phyloP scores from a whole-genome alignment of 2,329 filamentous ascomycete genomes.

The Fusarium sp. region DNA sequence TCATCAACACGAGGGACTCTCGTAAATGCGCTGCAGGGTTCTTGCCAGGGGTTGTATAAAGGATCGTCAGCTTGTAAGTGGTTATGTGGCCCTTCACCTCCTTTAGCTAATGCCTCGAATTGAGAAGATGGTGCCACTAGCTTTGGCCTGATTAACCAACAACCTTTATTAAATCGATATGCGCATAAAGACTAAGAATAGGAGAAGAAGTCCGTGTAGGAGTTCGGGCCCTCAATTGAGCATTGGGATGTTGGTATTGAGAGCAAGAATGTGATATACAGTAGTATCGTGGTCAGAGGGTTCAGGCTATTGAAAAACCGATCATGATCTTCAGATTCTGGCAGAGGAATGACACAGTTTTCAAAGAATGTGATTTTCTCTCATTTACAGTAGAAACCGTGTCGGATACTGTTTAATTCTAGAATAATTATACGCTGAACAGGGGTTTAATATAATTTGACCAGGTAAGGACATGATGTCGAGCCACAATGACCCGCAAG shows the following conservation, averaged over 20 bases:
- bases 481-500: slow-evolving; percentile 45
- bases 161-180: slow-evolving; percentile 15
- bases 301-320: not conserved
- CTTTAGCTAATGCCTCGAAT: slow-evolving; percentile 10
- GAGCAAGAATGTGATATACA: not conserved
- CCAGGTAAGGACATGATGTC: slow-evolving; percentile 44
- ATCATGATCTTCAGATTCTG: not conserved
- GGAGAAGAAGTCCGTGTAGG: not conserved
- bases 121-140: slow-evolving; percentile 21
- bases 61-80: slow-evolving; percentile 29
- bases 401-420: slow-evolving; percentile 17
- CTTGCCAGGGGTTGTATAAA: slow-evolving; percentile 21
- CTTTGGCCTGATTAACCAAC: slow-evolving; percentile 15
- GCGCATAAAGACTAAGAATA: not conserved
- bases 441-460: slow-evolving; percentile 44
- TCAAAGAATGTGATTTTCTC: not conserved
- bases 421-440: slow-evolving; percentile 16
- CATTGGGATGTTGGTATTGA: not conserved
- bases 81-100: slow-evolving; percentile 22
- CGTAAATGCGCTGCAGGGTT: slow-evolving; percentile 37
- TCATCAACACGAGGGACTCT: slow-evolving; percentile 29
- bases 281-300: no score
- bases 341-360: not conserved
- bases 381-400: not conserved
- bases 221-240: not conserved